These are phyloP conservation scores for Sugiyamaella boreocaroliniensis DNA, from an alignment of 805 yeast genomes.

Conservation along the genomic window DNA sequence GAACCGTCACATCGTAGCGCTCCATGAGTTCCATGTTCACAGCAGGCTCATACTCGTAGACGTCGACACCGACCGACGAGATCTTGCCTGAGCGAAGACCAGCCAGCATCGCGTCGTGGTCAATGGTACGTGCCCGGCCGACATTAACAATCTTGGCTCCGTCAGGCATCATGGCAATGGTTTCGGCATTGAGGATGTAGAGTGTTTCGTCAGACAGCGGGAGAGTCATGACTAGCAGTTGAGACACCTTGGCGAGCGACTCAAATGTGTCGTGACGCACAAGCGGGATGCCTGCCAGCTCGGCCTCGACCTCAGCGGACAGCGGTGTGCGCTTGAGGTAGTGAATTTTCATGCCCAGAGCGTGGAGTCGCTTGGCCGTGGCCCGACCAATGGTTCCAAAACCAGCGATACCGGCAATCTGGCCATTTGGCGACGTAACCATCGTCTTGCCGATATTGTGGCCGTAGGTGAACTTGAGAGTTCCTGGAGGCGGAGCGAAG, in stretches of 20 bases:
- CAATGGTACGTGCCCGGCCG: constrained; percentile 66
- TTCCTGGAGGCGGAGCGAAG: neutral
- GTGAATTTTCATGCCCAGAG: constrained; percentile 58
- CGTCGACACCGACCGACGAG: constrained; percentile 66
- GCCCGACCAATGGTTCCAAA: constrained; percentile 69
- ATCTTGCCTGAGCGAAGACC: constrained; percentile 57
- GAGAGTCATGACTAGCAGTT: constrained; percentile 57
- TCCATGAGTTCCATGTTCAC: constrained; percentile 44
- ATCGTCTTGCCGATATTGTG: constrained; percentile 39
- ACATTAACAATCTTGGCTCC: constrained; percentile 64
- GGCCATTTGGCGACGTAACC: constrained; percentile 49
- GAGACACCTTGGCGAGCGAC: constrained; percentile 37
- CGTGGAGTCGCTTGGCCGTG: constrained; percentile 49
- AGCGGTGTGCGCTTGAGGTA: constrained; percentile 53
- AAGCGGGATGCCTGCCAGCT: constrained; percentile 39
- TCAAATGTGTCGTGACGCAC: constrained; percentile 42
- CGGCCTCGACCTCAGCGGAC: constrained; percentile 26
- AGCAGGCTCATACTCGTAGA: constrained; percentile 56
- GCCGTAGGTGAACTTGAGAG: constrained; percentile 1
- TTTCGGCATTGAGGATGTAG: constrained; percentile 44
- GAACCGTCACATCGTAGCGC: constrained; percentile 56
- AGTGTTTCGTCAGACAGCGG: constrained; percentile 58
- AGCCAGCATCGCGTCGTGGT: constrained; percentile 56
- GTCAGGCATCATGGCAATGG: constrained; percentile 42
- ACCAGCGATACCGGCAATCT: constrained; percentile 59